Base-by-base conservation (phyloP, 108 stramenopile genomes). In the Nitzschia inconspicua region DNA sequence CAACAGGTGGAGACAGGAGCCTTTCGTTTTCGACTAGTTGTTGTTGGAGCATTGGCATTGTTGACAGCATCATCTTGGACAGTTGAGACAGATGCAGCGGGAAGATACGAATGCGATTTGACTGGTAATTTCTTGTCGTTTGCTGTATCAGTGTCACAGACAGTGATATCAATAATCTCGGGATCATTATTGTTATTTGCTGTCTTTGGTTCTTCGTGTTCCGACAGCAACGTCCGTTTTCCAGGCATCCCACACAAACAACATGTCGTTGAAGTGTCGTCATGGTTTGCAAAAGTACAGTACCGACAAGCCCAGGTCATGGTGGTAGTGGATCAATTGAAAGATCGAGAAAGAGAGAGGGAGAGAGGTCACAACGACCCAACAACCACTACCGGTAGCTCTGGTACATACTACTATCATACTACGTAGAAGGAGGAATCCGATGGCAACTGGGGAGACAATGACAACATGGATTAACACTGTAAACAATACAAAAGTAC, bases 261-360 rank as follows among this genome's bases (percentile, higher is more conserved):
- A 52, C 75, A 76, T 13, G 37, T 16, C 16, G 50, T 53, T 14
- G 51, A 25, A 31, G 22, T 37, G 48, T 47, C 43, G 10, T 65
- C 16, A 1, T 48, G 49, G 42, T 76, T 68, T 19, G 31, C 41
- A 53, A 50, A 76, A 1, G 75, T 76, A 37, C 75, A 76, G 4
- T 54, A 67, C 19, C 25, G 34, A 46, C 75, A 76, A 37, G 57
- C 16, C 75, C 75, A 76, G 25, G 26, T 47, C 70, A 71, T 71
- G 13, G 9, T 63, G 35, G 30, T 35, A n/a, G 42, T 3, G 9
- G 20, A 51, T 22, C 22, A 9, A 44, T 9, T 7, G 43, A 44
- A 9, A 18, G 43, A 42, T 42, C 44, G 16, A 25, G 14, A 14
- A 46, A 46, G 8, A 8, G 5, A 2, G 1, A 46, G 44, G n/a